Evolutionary conservation across 768 basidiomycete genomes (phyloP), one percentile per base, ranked within the genome.

Genomic region (Lentinus brumalis): DNA sequence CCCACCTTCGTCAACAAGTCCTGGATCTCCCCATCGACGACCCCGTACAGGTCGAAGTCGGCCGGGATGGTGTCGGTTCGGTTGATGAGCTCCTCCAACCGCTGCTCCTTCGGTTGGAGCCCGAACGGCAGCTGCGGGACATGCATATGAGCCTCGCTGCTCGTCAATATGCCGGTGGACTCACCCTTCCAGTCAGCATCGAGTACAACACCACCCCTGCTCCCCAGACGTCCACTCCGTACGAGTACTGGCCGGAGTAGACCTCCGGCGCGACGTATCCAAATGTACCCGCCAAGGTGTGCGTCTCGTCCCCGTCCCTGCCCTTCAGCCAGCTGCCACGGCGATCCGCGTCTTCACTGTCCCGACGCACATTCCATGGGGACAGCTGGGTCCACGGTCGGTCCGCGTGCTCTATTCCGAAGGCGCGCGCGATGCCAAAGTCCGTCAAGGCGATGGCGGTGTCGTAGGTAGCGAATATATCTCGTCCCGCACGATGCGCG

Each of bases 251-350:
- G 60, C 78, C 75, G 53, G 75, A 73, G 55, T 74, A 77, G 7
- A 81, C 75, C 63, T 81, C 80, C 6, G 80, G 80, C 16, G 80
- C 76, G 74, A 78, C 77, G 75, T 78, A 81, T 60, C 78, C 78
- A 9, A 78, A 78, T 45, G 79, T 80, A 40, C 80, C 78, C 18
- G 64, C 57, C 41, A 63, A 29, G 35, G 62, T 59, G 57, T 58
- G 52, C 15, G 59, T 60, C 31, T 38, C 35, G 39, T 60, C 58
- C 56, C 18, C 52, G 1, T 49, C 57, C 11, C 54, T 21, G 31
- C 58, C 41, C 8, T 44, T 32, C 47, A 39, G 38, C 30, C 18
- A 38, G 16, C 50, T 31, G 14, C 10, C 29, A 2, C 26, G 49
- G 2, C 18, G 29, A 5, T 56, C 50, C 16, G n/a, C 8, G 21